phyloP scores from a whole-genome alignment of 306 rosid species.

The Cercis canadensis region DNA sequence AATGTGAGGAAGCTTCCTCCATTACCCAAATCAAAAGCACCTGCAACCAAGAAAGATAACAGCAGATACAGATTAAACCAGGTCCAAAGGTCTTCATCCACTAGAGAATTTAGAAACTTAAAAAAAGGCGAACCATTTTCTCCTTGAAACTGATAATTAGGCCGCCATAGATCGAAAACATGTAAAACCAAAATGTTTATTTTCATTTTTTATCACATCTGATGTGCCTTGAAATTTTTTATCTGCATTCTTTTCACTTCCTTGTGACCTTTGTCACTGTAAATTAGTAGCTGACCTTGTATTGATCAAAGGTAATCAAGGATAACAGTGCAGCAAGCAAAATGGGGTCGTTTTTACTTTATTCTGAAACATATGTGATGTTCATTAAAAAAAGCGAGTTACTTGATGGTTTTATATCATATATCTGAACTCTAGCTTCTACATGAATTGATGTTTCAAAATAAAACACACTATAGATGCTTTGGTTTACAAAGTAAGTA shows the following conservation, averaged over 20 bases:
- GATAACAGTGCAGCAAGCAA: too few species aligned
- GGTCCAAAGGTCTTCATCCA: conserved; percentile 66
- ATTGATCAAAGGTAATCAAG: neutral
- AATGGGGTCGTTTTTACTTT: too few species aligned
- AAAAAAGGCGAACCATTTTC: conserved; percentile 41
- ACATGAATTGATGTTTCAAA: too few species aligned
- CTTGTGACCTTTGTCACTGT: neutral
- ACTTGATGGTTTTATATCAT: too few species aligned
- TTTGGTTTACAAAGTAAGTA: too few species aligned
- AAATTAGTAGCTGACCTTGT: neutral
- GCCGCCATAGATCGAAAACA: neutral
- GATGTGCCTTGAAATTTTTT: conserved; percentile 12
- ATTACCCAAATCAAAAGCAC: conserved; percentile 53
- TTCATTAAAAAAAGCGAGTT: too few species aligned
- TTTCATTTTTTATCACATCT: neutral
- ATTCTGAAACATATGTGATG: too few species aligned
- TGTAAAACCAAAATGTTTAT: neutral
- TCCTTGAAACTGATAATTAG: conserved; percentile 41
- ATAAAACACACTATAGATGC: too few species aligned
- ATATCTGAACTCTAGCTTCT: too few species aligned
- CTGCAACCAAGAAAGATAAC: conserved; percentile 39
- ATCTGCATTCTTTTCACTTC: neutral
- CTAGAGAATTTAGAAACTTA: conserved; percentile 66
- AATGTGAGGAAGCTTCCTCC: conserved; percentile 54
- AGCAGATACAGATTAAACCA: conserved; percentile 44